Percentiles rank a stretch among this genome's conserved stretches.
Conservation (phyloP, 2,329 filamentous ascomycete genomes). For the Curvularia eragrostidis region DNA sequence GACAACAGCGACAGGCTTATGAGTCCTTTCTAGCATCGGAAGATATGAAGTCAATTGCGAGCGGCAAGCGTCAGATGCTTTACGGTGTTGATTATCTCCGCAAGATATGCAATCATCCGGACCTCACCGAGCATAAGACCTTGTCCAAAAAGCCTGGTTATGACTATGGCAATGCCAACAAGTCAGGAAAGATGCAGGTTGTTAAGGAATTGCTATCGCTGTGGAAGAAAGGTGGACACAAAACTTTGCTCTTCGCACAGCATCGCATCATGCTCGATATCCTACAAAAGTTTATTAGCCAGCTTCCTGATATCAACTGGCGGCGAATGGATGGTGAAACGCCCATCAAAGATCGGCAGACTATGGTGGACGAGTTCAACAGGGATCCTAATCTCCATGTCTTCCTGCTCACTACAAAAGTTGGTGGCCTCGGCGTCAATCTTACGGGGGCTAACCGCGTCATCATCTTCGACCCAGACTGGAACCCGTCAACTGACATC, state of each 20-base stretch:
- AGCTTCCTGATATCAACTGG: constrained; percentile 74
- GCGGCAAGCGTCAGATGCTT: constrained; percentile 76
- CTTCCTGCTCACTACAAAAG: constrained; percentile 93
- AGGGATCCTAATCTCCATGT: constrained; percentile 78
- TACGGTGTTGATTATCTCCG: constrained; percentile 90
- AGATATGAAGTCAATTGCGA: constrained; percentile 83
- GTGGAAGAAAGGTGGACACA: constrained; percentile 93
- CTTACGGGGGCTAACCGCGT: constrained; percentile 93
- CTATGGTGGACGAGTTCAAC: constrained; percentile 92
- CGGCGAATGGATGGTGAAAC: constrained; percentile 94
- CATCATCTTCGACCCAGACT: constrained; percentile 98
- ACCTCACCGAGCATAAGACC: constrained; percentile 74
- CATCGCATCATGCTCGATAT: constrained; percentile 96
- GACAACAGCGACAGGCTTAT: constrained; percentile 79
- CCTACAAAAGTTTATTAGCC: constrained; percentile 78
- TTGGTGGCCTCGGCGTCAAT: constrained; percentile 92
- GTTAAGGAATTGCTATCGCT: constrained; percentile 84
- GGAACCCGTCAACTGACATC: constrained; percentile 96
- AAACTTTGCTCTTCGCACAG: constrained; percentile 91
- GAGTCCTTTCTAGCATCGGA: constrained; percentile 80
- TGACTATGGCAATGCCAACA: constrained; percentile 76
- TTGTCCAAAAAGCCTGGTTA: constrained; percentile 68
- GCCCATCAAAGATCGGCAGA: constrained; percentile 84
- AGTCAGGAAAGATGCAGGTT: constrained; percentile 96
- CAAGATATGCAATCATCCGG: constrained; percentile 98